Evolutionary conservation across 805 yeast species (phyloP), one percentile per base, ranked within the genome.

Genomic region (Saccharomyces eubayanus): DNA sequence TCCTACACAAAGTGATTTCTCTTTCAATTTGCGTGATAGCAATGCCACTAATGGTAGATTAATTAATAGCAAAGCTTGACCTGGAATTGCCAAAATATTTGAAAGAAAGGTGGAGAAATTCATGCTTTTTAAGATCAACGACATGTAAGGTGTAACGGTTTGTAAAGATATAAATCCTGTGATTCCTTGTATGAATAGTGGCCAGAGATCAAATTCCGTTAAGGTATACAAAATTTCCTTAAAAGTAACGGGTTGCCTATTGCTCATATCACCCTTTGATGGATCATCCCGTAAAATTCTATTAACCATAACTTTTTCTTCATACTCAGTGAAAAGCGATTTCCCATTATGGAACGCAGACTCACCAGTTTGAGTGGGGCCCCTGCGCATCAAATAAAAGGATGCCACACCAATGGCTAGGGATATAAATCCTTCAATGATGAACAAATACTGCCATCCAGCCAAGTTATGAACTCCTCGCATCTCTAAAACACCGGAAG

Each of bases 361-460:
- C 9, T 51, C 46, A 12, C 46, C 46, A 2, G 86, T 82, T 52
- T 77, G 78, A 8, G 77, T 77, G 1, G 78, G 79, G 2, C 80
- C 75, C 0, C 85, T 74, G 5, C 82, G 84, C 85, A 83, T 80
- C 50, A 74, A 55, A 56, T 73, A 75, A 57, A 70, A 77, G 1
- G 78, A 66, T 4, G 61, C 56, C 28, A 80, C 29, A 1, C 89
- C 89, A 57, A 85, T 73, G 2, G 63, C 20, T 5, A 83, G 65
- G 1, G 89, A 83, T 46, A 82, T 60, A 5, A 76, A 51, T 4
- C 90, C 89, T 63, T 84, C 88, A 51, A 85, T 74, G 20, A 85
- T 62, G 58, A 85, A 85, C 24, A 85, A 70, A 82, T 84, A 85
- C 51, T 78, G 73, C 89, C 89, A 85, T 27, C 85, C 85, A 9